These are phyloP conservation scores for Wickerhamiella parazyma DNA, from an alignment of 805 yeast species.

Conservation along the genomic window DNA sequence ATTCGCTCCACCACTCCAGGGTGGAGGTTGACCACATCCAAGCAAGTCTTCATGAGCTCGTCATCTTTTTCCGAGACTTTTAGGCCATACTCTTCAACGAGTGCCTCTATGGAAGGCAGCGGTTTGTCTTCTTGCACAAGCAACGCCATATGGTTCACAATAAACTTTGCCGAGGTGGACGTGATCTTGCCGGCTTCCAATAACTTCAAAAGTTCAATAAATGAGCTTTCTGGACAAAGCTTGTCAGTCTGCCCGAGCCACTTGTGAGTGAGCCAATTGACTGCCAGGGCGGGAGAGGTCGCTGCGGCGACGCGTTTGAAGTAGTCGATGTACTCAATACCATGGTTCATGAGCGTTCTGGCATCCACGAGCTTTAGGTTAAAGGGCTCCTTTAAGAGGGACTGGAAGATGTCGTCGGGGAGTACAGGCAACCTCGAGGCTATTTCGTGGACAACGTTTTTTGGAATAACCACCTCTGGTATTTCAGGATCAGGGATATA, in stretches of 20 bases:
- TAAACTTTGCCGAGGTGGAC: slow-evolving; percentile 49
- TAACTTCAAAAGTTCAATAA: slow-evolving; percentile 43
- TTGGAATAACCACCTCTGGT: slow-evolving; percentile 40
- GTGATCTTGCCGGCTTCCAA: slow-evolving; percentile 41
- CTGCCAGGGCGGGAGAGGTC: slow-evolving; percentile 31
- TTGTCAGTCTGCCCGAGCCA: slow-evolving; percentile 55
- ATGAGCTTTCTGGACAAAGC: slow-evolving; percentile 31
- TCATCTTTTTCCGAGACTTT: slow-evolving; percentile 19
- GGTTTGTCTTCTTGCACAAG: not conserved
- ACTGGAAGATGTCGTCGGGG: slow-evolving; percentile 45
- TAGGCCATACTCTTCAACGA: slow-evolving; percentile 7
- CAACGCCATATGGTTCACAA: slow-evolving; percentile 41
- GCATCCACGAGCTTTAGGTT: slow-evolving; percentile 61
- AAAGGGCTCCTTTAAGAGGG: slow-evolving; percentile 38
- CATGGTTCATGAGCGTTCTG: slow-evolving; percentile 46
- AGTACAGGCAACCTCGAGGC: slow-evolving; percentile 33
- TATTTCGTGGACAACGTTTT: slow-evolving; percentile 32
- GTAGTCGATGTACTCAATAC: slow-evolving; percentile 14
- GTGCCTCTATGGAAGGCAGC: not conserved
- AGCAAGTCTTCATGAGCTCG: slow-evolving; percentile 34
- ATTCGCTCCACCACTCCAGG: slow-evolving; percentile 46
- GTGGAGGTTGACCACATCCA: slow-evolving; percentile 32
- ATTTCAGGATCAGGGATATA: slow-evolving; percentile 93
- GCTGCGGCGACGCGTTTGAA: slow-evolving; percentile 29
- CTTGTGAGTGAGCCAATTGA: slow-evolving; percentile 77